A percentile compares a stretch with the other conserved stretches of the same genome.
Evolutionary conservation across 345 rosid genomes (phyloP).

Genomic region (Psidium friedrichsthalianum): DNA sequence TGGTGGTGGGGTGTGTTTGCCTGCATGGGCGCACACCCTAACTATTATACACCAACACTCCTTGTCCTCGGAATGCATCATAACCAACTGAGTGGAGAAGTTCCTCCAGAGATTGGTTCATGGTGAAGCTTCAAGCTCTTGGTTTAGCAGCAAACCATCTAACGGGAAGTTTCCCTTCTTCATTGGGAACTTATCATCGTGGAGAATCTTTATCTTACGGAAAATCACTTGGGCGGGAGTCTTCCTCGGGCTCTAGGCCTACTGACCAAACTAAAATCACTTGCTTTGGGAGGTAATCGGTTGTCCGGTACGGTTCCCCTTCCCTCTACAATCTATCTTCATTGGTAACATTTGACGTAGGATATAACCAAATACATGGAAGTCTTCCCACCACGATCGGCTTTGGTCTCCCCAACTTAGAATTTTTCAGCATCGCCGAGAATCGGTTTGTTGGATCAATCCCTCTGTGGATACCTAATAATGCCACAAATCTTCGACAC

Average conservation of each 20-base stretch:
- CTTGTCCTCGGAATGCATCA: not conserved
- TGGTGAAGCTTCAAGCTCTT: not conserved
- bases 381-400: constrained; percentile 8
- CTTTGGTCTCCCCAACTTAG: constrained; percentile 3
- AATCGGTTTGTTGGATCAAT: not conserved
- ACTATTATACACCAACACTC: not conserved
- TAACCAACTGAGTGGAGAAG: not conserved
- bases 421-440: not conserved
- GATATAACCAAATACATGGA: not conserved
- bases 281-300: too few relatives aligned
- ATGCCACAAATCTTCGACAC: not conserved
- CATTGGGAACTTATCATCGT: constrained; percentile 16
- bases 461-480: constrained; percentile 3
- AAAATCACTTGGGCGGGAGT: not conserved
- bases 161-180: constrained; percentile 11
- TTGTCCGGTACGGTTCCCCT: too few relatives aligned
- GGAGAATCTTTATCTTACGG: not conserved
- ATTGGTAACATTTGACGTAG: not conserved
- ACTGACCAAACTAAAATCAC: too few relatives aligned
- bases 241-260: too few relatives aligned
- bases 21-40: too few relatives aligned
- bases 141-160: constrained; percentile 3
- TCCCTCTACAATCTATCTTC: too few relatives aligned
- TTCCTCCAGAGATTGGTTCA: constrained; percentile 11
- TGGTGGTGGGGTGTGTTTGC: too few relatives aligned